A percentile compares a stretch with the other conserved stretches of the same genome.
Conservation (phyloP, 2,329 filamentous ascomycete species). For the Didymella sp. region DNA sequence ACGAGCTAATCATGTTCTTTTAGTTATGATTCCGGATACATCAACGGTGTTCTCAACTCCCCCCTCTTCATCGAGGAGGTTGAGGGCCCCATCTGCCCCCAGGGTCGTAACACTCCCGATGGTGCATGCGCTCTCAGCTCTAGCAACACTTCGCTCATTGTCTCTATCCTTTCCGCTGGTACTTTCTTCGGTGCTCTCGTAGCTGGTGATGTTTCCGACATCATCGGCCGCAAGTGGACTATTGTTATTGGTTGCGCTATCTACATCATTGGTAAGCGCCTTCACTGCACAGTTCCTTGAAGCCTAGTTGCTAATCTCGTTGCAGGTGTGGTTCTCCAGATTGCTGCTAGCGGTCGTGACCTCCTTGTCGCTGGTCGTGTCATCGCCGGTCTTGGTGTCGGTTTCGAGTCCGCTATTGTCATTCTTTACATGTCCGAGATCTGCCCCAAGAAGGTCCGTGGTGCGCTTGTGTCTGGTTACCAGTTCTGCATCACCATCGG, state of each 20-base stretch:
- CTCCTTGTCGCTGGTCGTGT: slow-evolving; percentile 36
- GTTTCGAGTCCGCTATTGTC: slow-evolving; percentile 49
- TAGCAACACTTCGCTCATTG: slow-evolving; percentile 58
- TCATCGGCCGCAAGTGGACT: slow-evolving; percentile 70
- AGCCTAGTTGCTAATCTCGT: slow-evolving; percentile 20
- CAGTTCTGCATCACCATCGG: slow-evolving; percentile 73
- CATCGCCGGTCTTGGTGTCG: slow-evolving; percentile 42
- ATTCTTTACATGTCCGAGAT: slow-evolving; percentile 74
- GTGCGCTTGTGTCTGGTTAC: slow-evolving; percentile 70
- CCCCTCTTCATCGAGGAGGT: slow-evolving; percentile 21
- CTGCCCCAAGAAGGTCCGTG: slow-evolving; percentile 73
- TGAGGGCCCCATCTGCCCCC: slow-evolving; percentile 12
- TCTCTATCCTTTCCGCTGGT: slow-evolving; percentile 80
- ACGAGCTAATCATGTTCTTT: not conserved
- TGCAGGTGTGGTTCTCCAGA: slow-evolving; percentile 19
- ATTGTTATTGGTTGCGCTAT: slow-evolving; percentile 38
- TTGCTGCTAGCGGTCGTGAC: slow-evolving; percentile 14
- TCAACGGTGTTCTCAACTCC: slow-evolving; percentile 27
- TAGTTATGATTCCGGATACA: slow-evolving; percentile 25
- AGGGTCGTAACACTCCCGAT: slow-evolving; percentile 43
- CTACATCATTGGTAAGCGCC: slow-evolving; percentile 38
- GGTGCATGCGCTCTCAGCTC: slow-evolving; percentile 22
- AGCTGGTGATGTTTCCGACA: slow-evolving; percentile 70
- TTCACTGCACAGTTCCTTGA: slow-evolving; percentile 13
- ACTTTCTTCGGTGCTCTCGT: slow-evolving; percentile 75